Conservation (phyloP, 2,329 filamentous ascomycete genomes). For the Ustulina deusta region DNA sequence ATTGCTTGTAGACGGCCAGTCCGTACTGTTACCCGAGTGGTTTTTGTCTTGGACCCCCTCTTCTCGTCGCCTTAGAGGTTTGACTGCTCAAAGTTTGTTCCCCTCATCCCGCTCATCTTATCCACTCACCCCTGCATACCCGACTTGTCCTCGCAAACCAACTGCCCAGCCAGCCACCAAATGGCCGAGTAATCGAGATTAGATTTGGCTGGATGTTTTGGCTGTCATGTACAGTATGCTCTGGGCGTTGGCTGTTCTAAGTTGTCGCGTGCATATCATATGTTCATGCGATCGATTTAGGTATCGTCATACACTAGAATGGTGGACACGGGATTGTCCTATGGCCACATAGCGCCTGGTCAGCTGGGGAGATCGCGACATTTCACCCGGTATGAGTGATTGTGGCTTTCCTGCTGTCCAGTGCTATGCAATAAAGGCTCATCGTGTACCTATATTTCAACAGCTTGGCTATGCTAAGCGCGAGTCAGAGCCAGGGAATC, state of each 20-base stretch:
- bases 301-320: constrained; percentile 13
- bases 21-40: background rate
- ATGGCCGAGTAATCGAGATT: constrained; percentile 40
- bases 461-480: constrained; percentile 8
- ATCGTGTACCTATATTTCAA: constrained; percentile 15
- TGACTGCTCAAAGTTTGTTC: constrained; percentile 39
- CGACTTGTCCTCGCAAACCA: constrained; percentile 37
- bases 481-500: constrained; percentile 29
- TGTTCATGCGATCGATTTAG: constrained; percentile 30
- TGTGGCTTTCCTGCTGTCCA: constrained; percentile 4
- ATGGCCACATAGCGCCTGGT: constrained; percentile 17
- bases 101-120: constrained; percentile 37
- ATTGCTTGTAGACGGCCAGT: background rate
- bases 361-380: constrained; percentile 20
- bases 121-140: constrained; percentile 40
- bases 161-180: constrained; percentile 37
- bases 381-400: background rate
- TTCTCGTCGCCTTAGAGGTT: constrained; percentile 11
- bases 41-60: background rate
- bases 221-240: constrained; percentile 13
- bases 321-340: constrained; percentile 16
- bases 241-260: constrained; percentile 26
- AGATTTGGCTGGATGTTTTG: constrained; percentile 34
- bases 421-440: background rate
- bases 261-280: constrained; percentile 34